A percentile compares a stretch with the other conserved stretches of the same genome.
phyloP scores from a whole-genome alignment of 108 stramenopile species.

The Aurantiochytrium sp. region DNA sequence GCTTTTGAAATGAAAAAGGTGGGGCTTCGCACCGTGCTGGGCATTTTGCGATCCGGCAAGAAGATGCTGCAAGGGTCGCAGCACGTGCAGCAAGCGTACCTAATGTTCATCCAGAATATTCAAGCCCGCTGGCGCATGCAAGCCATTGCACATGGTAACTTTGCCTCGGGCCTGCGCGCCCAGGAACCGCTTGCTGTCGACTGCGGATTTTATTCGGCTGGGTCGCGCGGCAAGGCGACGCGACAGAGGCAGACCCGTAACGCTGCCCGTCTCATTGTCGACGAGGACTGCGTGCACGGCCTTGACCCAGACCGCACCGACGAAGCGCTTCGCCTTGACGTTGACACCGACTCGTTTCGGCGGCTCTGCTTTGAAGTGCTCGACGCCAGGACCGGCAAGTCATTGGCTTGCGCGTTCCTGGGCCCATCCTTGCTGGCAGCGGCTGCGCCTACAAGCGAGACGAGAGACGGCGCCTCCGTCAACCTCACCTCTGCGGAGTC shows the following conservation, averaged over 20 bases:
- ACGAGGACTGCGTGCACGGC: background rate
- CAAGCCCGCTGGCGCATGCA: constrained; percentile 4
- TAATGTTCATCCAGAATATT: background rate
- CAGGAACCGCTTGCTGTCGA: constrained; percentile 6
- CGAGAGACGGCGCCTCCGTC: too few relatives aligned
- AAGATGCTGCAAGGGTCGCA: background rate
- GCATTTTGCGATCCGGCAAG: background rate
- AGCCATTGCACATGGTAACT: background rate
- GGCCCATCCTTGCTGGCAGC: background rate
- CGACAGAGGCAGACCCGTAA: background rate
- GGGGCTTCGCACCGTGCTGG: background rate
- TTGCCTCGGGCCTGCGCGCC: background rate
- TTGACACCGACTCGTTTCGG: background rate
- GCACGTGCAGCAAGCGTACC: background rate
- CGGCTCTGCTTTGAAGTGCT: background rate
- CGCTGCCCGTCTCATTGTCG: background rate
- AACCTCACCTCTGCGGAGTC: background rate
- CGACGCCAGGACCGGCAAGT: background rate
- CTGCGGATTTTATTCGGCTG: background rate
- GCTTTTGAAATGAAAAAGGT: constrained; percentile 14
- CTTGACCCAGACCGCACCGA: background rate
- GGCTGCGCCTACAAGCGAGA: too few relatives aligned
- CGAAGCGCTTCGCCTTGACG: background rate
- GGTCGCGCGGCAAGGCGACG: background rate
- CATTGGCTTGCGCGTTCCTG: background rate